Conservation (phyloP, 768 basidiomycete genomes). For the Jaapia argillacea region DNA sequence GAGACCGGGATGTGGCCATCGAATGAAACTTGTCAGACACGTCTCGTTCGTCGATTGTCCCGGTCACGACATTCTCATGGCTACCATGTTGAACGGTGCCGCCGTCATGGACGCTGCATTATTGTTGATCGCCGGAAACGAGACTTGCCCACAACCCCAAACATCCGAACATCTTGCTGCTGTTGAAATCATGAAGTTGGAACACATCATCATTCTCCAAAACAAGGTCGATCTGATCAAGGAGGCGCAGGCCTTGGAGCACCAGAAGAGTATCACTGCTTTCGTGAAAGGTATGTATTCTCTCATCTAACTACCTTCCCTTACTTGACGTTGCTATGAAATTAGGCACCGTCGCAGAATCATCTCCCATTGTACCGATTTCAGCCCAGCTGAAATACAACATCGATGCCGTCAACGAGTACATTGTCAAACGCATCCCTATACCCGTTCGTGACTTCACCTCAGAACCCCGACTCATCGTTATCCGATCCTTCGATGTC, state of each 20-base stretch:
- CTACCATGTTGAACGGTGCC: conserved; percentile 99
- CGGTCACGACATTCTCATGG: conserved; percentile 99
- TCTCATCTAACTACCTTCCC: not conserved
- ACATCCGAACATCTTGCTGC: conserved; percentile 98
- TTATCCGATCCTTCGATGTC: conserved; percentile 98
- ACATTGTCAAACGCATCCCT: conserved; percentile 94
- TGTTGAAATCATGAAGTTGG: conserved; percentile 98
- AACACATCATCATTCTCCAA: conserved; percentile 95
- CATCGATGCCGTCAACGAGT: conserved; percentile 98
- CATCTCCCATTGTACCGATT: conserved; percentile 96
- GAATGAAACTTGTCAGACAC: conserved; percentile 89
- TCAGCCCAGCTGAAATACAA: conserved; percentile 99
- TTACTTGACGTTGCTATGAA: not conserved
- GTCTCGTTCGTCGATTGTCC: conserved; percentile 99
- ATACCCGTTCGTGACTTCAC: conserved; percentile 91
- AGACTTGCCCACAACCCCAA: conserved; percentile 98
- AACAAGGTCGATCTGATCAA: conserved; percentile 99
- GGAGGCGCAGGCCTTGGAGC: conserved; percentile 88
- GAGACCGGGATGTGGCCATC: conserved; percentile 80
- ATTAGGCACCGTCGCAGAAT: conserved; percentile 90
- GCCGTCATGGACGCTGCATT: conserved; percentile 99
- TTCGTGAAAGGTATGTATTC: conserved; percentile 78
- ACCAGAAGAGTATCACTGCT: conserved; percentile 89
- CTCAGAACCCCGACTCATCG: conserved; percentile 87
- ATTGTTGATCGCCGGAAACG: conserved; percentile 92